Conservation (phyloP, 176 grass and related monocot genomes). For the Oryza meyeriana region DNA sequence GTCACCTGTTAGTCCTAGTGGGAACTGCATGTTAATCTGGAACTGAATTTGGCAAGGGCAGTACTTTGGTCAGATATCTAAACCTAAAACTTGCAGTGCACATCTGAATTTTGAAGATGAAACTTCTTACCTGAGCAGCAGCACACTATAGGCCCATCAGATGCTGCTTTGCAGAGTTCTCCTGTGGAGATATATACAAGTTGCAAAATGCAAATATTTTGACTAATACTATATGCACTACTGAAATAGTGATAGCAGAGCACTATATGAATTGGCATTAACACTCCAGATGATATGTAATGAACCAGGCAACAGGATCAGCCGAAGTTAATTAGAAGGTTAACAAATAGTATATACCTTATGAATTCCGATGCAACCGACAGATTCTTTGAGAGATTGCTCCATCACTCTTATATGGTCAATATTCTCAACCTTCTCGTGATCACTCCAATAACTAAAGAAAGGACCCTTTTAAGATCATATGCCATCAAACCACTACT, state of each 20-base stretch:
- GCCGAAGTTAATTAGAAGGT: background rate
- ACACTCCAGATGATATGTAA: background rate
- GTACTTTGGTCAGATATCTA: too few species aligned
- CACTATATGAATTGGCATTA: background rate
- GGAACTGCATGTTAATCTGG: too few species aligned
- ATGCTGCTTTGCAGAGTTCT: conserved; percentile 56
- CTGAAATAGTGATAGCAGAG: background rate
- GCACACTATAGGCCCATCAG: conserved; percentile 53
- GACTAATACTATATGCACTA: too few species aligned
- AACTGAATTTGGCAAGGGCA: too few species aligned
- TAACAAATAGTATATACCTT: conserved; percentile 38
- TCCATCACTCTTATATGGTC: conserved; percentile 73
- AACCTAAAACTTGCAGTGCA: too few species aligned
- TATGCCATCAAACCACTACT: conserved; percentile 29
- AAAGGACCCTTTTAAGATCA: background rate
- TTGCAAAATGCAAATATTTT: conserved; percentile 15
- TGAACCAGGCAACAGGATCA: background rate
- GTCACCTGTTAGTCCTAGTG: too few species aligned
- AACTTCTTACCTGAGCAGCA: conserved; percentile 40
- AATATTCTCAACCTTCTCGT: conserved; percentile 59
- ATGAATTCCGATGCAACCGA: conserved; percentile 43
- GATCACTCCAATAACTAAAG: conserved; percentile 64
- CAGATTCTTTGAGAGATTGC: conserved; percentile 61
- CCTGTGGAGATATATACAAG: conserved; percentile 36
- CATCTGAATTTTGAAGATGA: background rate